Conservation (phyloP, 1,284 basidiomycete genomes). For the Apiotrichum laibachii region DNA sequence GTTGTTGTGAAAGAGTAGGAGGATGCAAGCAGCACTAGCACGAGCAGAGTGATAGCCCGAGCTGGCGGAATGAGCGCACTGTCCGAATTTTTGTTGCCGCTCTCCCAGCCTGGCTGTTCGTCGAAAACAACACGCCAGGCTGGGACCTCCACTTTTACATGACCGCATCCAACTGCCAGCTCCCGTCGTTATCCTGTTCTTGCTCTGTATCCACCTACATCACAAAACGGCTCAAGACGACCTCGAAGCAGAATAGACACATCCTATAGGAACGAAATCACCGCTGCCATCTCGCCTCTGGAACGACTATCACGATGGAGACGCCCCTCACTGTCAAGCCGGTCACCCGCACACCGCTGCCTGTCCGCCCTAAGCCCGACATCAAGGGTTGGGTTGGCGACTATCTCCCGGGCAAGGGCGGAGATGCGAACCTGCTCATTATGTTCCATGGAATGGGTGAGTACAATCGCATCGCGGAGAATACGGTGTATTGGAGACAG, state of each 20-base stretch:
- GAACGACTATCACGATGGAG: not conserved
- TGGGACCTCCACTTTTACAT: slow-evolving; percentile 1
- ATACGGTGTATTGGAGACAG: no score
- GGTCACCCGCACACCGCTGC: slow-evolving; percentile 8
- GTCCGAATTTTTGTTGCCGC: not conserved
- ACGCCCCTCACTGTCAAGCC: slow-evolving; percentile 35
- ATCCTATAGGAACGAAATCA: not conserved
- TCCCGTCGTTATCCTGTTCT: no score
- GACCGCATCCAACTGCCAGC: no score
- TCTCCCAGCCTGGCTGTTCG: no score
- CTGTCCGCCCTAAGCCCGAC: slow-evolving; percentile 17
- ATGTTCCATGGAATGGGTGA: slow-evolving; percentile 78
- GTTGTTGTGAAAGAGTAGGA: not conserved
- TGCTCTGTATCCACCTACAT: no score
- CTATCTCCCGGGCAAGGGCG: slow-evolving; percentile 55
- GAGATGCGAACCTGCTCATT: slow-evolving; percentile 78
- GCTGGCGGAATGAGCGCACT: not conserved
- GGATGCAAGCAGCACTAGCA: not conserved
- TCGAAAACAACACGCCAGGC: not conserved
- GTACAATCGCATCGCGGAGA: not conserved
- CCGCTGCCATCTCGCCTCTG: not conserved
- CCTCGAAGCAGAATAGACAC: not conserved
- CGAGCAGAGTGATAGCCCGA: not conserved
- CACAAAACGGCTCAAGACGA: not conserved
- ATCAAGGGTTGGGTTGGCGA: slow-evolving; percentile 33